Conservation (phyloP, 441 rosid species). For the Kokia cookei region DNA sequence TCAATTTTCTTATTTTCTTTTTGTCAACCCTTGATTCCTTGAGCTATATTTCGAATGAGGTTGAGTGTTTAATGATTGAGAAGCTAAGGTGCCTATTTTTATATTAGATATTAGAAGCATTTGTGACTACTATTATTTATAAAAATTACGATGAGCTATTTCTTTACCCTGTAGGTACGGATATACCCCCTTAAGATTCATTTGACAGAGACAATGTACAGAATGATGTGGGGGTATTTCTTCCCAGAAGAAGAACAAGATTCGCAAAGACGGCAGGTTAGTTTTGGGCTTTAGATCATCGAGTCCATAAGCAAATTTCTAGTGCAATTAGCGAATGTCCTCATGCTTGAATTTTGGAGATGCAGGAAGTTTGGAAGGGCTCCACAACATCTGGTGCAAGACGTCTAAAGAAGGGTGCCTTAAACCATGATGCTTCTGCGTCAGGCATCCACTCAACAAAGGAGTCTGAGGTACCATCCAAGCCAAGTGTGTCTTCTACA, state of each 20-base stretch:
- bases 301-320: constrained; percentile 10
- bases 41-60: neutral
- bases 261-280: constrained; percentile 92
- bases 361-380: constrained; percentile 97
- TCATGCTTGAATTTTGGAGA: constrained; percentile 15
- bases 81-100: neutral
- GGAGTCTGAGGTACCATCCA: constrained; percentile 58
- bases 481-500: constrained; percentile 32
- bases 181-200: constrained; percentile 94
- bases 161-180: constrained; percentile 58
- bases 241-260: constrained; percentile 98
- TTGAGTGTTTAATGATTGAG: neutral
- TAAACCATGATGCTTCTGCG: constrained; percentile 51
- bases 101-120: neutral
- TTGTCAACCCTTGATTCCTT: neutral
- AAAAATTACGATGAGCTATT: neutral
- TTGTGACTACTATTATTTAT: neutral
- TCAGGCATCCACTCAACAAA: constrained; percentile 41
- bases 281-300: constrained; percentile 9
- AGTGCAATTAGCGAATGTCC: constrained; percentile 5
- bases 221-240: constrained; percentile 95
- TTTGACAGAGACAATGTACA: constrained; percentile 93
- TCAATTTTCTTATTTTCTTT: constrained; percentile 1
- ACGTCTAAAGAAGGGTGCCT: constrained; percentile 78
- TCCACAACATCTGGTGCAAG: constrained; percentile 91